Evolutionary conservation across 495 filamentous ascomycete genomes (phyloP).

Genomic region (Trichoderma asperelloides): DNA sequence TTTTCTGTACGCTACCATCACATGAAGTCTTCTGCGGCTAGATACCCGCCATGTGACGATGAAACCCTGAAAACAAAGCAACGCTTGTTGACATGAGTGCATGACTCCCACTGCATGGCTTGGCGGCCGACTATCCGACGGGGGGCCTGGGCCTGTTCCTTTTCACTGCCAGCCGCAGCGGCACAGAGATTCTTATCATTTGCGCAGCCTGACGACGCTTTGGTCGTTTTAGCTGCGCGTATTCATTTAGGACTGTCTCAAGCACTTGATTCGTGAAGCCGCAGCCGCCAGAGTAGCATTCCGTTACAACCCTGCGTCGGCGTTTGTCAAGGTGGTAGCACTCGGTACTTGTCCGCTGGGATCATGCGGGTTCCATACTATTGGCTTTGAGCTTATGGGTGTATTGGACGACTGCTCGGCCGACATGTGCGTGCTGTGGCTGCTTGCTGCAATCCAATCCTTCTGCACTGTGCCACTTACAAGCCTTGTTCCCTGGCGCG

Average conservation of each 20-base stretch:
- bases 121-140: conserved; percentile 3
- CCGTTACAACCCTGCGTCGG: background rate
- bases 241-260: background rate
- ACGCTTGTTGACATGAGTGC: background rate
- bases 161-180: too few species aligned
- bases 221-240: background rate
- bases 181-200: background rate
- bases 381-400: too few species aligned
- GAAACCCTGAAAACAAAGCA: background rate
- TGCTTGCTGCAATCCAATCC: too few species aligned
- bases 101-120: conserved; percentile 2
- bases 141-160: background rate
- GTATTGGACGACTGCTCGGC: too few species aligned
- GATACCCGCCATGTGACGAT: conserved; percentile 1
- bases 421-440: too few species aligned
- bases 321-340: too few species aligned
- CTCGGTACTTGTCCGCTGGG: too few species aligned
- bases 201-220: background rate
- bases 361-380: too few species aligned
- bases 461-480: too few species aligned
- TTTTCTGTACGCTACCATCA: background rate
- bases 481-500: too few species aligned
- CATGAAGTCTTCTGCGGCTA: background rate
- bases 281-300: background rate
- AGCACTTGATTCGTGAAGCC: background rate